phyloP scores from a whole-genome alignment of 2,329 filamentous ascomycete species.

The Aspergillus tanneri region DNA sequence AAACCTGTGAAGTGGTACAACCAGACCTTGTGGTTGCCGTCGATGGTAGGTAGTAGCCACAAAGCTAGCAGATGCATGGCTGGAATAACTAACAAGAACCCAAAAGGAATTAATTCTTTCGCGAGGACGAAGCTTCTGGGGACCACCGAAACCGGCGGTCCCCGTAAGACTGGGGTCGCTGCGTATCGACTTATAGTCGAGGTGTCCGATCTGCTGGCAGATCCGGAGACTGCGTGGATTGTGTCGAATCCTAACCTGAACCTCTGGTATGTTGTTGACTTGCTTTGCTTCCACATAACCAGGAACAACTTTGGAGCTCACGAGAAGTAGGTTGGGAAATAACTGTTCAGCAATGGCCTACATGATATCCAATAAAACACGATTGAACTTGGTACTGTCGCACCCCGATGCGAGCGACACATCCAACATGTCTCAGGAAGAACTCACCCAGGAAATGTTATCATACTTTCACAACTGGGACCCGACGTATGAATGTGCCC shows the following conservation, averaged over 20 bases:
- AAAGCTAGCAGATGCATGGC: no score
- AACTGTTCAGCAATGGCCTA: slow-evolving; percentile 46
- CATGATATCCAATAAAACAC: slow-evolving; percentile 43
- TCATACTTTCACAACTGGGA: slow-evolving; percentile 24
- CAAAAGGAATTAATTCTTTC: slow-evolving; percentile 22
- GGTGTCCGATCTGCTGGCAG: slow-evolving; percentile 35
- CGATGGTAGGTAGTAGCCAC: slow-evolving; percentile 20
- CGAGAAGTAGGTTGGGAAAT: slow-evolving; percentile 23
- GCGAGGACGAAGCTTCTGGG: slow-evolving; percentile 14
- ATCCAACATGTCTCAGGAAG: slow-evolving; percentile 24
- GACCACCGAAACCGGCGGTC: slow-evolving; percentile 1
- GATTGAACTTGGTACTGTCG: slow-evolving; percentile 51
- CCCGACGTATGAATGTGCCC: slow-evolving; percentile 10
- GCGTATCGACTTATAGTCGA: slow-evolving; percentile 46
- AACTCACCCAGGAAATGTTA: slow-evolving; percentile 35
- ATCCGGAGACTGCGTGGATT: slow-evolving; percentile 42
- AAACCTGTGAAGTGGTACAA: neutral
- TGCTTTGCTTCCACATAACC: neutral
- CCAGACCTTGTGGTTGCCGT: slow-evolving; percentile 24
- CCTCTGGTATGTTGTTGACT: slow-evolving; percentile 32
- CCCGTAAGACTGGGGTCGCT: slow-evolving; percentile 36
- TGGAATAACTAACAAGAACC: neutral
- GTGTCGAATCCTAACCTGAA: slow-evolving; percentile 42
- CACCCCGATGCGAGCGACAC: slow-evolving; percentile 42
- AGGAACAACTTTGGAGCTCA: neutral